Percentiles rank a stretch among this genome's conserved stretches.
Conservation (phyloP, 2,329 filamentous ascomycete genomes). For the Aspergillus amoenus region DNA sequence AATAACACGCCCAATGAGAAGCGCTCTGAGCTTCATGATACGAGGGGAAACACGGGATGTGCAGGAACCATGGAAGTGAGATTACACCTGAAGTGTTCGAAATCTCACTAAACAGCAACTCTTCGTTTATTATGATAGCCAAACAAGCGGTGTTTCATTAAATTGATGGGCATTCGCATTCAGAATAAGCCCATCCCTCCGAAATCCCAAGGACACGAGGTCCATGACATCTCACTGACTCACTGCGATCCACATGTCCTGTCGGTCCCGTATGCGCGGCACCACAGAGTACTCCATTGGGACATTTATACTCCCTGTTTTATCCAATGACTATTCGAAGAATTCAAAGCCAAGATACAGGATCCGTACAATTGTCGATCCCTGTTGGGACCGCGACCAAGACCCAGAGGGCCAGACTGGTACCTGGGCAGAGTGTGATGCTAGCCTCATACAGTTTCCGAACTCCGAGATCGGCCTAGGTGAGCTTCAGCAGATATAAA, state of each 20-base stretch:
- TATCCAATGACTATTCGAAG: background rate
- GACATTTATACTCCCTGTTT: no score
- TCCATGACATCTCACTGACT: background rate
- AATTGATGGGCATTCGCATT: background rate
- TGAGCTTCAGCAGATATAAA: background rate
- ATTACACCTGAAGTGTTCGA: background rate
- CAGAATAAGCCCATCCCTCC: background rate
- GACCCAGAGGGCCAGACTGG: no score
- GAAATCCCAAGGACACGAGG: background rate
- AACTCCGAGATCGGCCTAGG: background rate
- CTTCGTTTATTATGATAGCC: no score
- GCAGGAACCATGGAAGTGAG: no score
- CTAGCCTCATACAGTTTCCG: background rate
- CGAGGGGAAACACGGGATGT: no score
- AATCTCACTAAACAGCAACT: background rate
- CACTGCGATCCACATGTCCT: background rate
- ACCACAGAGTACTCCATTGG: no score
- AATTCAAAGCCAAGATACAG: background rate
- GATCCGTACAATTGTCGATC: no score
- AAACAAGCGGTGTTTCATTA: no score
- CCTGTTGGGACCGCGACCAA: no score
- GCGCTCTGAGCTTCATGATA: no score
- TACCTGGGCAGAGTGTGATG: background rate
- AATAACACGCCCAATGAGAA: background rate
- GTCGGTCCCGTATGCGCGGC: background rate